phyloP scores from a whole-genome alignment of 257 asterid species.

The Nicotiana attenuata region DNA sequence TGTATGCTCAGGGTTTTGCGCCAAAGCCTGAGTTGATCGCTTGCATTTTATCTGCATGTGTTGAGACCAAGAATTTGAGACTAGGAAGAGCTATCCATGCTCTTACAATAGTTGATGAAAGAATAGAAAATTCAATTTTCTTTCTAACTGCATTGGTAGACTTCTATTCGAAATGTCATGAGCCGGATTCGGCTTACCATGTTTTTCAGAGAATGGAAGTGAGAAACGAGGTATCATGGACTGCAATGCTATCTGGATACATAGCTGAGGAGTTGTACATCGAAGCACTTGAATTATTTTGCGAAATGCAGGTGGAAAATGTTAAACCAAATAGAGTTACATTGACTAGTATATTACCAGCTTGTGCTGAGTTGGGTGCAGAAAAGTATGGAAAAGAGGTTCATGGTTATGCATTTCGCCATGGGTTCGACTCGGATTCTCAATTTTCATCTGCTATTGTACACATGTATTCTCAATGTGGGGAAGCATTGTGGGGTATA shows the following conservation, averaged over 20 bases:
- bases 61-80: constrained; percentile 31
- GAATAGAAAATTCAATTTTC: constrained; percentile 39
- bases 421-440: constrained; percentile 41
- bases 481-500: constrained; percentile 27
- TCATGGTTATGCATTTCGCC: constrained; percentile 54
- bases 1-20: constrained; percentile 34
- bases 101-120: constrained; percentile 47
- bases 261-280: constrained; percentile 26
- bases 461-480: constrained; percentile 47
- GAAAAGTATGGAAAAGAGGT: constrained; percentile 41
- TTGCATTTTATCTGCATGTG: constrained; percentile 44
- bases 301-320: constrained; percentile 42
- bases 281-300: constrained; percentile 36
- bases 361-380: constrained; percentile 34
- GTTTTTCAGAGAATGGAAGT: constrained; percentile 50
- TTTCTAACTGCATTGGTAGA: constrained; percentile 43
- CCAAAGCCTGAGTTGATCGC: constrained; percentile 73
- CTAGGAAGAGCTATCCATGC: constrained; percentile 58
- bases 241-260: constrained; percentile 63
- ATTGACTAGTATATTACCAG: constrained; percentile 48
- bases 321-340: constrained; percentile 57
- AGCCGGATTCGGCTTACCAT: constrained; percentile 37
- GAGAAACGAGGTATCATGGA: constrained; percentile 72
- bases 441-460: constrained; percentile 44
- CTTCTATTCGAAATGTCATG: constrained; percentile 46